A percentile compares a stretch with the other conserved stretches of the same genome.
These are phyloP conservation scores for Colletotrichum spaethianum DNA, from an alignment of 2,329 filamentous ascomycete genomes.

Conservation along the genomic window DNA sequence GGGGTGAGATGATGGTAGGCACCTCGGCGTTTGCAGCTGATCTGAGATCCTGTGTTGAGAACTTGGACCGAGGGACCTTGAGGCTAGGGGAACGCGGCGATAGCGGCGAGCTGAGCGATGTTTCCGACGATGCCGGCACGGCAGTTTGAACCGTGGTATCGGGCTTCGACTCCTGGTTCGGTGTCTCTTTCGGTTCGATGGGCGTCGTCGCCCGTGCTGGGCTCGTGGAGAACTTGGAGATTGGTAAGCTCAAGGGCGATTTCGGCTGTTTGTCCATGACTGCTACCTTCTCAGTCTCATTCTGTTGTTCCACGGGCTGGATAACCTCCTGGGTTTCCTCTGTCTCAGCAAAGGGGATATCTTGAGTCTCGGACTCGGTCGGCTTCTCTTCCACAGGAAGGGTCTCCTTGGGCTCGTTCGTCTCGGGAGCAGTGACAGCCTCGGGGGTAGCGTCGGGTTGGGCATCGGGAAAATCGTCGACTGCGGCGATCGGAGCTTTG, in stretches of 20 bases:
- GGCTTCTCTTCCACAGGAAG: constrained; percentile 40
- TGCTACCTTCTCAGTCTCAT: constrained; percentile 20
- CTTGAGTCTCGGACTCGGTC: constrained; percentile 1
- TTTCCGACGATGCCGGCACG: constrained; percentile 35
- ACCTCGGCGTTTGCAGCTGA: constrained; percentile 43
- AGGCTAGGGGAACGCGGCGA: constrained; percentile 38
- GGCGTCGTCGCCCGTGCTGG: constrained; percentile 27
- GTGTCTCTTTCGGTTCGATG: constrained; percentile 15
- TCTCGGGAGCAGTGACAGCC: not conserved
- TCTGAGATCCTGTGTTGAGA: constrained; percentile 56
- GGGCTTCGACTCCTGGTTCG: constrained; percentile 5
- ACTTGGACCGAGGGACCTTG: constrained; percentile 58
- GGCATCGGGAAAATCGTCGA: not conserved
- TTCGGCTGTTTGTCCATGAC: constrained; percentile 22
- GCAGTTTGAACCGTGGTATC: not conserved
- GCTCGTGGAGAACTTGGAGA: constrained; percentile 41
- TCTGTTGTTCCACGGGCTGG: constrained; percentile 18
- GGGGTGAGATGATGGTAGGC: constrained; percentile 37
- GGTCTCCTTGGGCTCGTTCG: constrained; percentile 1
- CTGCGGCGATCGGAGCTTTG: not conserved
- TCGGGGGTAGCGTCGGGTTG: not conserved
- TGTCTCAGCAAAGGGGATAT: not conserved
- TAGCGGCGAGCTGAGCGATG: constrained; percentile 39
- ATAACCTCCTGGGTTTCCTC: not conserved
- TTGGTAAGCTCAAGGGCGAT: constrained; percentile 28